Base-by-base conservation (phyloP, 129 eudicot species). In the Centaurea solstitialis region DNA sequence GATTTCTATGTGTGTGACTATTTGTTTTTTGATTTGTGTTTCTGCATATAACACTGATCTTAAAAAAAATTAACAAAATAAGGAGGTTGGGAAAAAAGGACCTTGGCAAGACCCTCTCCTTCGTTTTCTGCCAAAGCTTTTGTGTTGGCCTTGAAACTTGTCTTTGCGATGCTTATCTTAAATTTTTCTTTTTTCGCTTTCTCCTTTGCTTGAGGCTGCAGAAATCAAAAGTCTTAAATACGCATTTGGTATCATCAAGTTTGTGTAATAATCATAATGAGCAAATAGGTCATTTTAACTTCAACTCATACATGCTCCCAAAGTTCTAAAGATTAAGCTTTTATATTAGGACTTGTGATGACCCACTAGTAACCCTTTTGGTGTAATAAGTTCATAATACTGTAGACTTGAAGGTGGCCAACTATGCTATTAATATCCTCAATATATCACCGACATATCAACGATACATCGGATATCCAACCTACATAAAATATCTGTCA, bases 51-150 rank as follows among this genome's bases (percentile, higher is more conserved):
- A 24, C 24, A 65, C 66, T 22, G 33, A 62, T 26, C 18, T 28
- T n/a, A n/a, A 73, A 40, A 62, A 76, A 65, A 18, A 12, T 2
- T 53, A 21, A 72, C 64, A 21, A 65, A 23, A 37, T 6, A 57
- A 30, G 2, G 68, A 41, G 47, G 17, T 22, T 41, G 53, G 17
- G 24, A 59, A 70, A 64, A 71, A 43, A 17, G 62, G 75, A 95
- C 99, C 98, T 95, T 95, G 72, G 99, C 99, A 78, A 95, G 84
- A 79, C 99, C 99, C 86, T 93, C 99, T 53, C 91, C 97, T 88
- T 95, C 98, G 87, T 95, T 95, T 88, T 95, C 99, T 7, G 99
- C 99, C 74, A 95, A 94, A 18, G 99, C 98, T 85, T 95, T 95
- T 83, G 99, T 91, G 88, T 94, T 94, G 72, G 99, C 99, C 92